Evolutionary conservation across 1,284 basidiomycete species (phyloP).

Genomic region (Fomitopsis schrenkii): DNA sequence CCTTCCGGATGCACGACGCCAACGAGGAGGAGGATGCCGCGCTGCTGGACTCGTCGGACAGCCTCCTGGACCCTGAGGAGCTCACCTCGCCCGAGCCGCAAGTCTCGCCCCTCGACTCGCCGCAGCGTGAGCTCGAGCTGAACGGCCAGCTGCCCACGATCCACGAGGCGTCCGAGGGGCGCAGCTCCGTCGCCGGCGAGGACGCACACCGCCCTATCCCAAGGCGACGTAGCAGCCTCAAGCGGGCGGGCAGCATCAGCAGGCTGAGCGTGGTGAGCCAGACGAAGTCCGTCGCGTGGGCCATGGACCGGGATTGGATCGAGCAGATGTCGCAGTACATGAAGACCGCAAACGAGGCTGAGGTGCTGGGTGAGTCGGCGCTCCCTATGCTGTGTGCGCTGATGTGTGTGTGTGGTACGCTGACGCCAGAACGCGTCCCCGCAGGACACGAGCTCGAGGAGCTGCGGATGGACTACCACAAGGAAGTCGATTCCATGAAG

Average conservation of each 20-base stretch:
- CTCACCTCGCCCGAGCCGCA: constrained; percentile 17
- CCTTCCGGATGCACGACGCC: constrained; percentile 25
- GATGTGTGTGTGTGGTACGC: neutral
- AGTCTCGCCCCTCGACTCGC: neutral
- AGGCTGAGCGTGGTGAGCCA: constrained; percentile 50
- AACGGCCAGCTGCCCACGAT: constrained; percentile 27
- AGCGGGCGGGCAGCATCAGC: constrained; percentile 40
- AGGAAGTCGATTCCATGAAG: constrained; percentile 56
- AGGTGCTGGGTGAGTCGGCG: constrained; percentile 46
- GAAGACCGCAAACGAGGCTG: constrained; percentile 47
- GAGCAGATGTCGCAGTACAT: constrained; percentile 54
- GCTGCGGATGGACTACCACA: constrained; percentile 49
- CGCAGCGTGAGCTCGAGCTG: neutral
- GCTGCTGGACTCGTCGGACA: constrained; percentile 11
- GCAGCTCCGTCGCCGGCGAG: constrained; percentile 3
- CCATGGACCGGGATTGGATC: constrained; percentile 57
- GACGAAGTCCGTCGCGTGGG: constrained; percentile 70
- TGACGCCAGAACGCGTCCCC: neutral
- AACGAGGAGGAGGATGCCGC: constrained; percentile 3
- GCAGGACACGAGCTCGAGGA: constrained; percentile 54
- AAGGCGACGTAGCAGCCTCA: constrained; percentile 59
- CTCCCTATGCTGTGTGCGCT: neutral
- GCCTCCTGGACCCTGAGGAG: constrained; percentile 10
- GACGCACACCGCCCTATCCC: constrained; percentile 30
- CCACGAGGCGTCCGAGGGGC: constrained; percentile 21